A percentile compares a stretch with the other conserved stretches of the same genome.
phyloP scores from a whole-genome alignment of 768 basidiomycete genomes.

The Psilocybe cubensis region DNA sequence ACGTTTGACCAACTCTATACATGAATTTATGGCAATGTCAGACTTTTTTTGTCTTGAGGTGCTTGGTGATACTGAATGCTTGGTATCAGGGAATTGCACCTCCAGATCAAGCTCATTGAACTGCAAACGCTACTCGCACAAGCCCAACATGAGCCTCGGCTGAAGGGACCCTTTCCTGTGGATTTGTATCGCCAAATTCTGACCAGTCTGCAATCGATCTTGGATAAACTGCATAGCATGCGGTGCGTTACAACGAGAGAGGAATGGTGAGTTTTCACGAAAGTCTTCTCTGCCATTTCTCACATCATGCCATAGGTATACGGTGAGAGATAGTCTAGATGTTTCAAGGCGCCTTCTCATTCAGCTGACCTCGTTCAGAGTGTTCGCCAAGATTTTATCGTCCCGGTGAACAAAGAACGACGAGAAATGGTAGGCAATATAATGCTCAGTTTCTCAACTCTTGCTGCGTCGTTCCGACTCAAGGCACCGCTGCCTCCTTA shows the following conservation, averaged over 20 bases:
- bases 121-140: constrained; percentile 85
- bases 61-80: neutral
- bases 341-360: neutral
- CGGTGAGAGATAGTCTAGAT: constrained; percentile 44
- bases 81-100: constrained; percentile 82
- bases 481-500: constrained; percentile 97
- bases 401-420: constrained; percentile 87
- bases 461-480: constrained; percentile 78
- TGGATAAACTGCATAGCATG: constrained; percentile 94
- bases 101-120: constrained; percentile 89
- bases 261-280: constrained; percentile 69
- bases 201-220: constrained; percentile 80
- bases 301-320: constrained; percentile 55
- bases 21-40: constrained; percentile 93
- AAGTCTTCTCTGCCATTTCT: constrained; percentile 2
- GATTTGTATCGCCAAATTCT: constrained; percentile 82
- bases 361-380: constrained; percentile 44
- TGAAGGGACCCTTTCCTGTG: constrained; percentile 95
- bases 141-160: constrained; percentile 89
- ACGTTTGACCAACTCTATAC: constrained; percentile 63
- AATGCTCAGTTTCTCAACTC: constrained; percentile 83
- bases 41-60: constrained; percentile 22
- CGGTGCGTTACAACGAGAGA: constrained; percentile 95
- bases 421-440: constrained; percentile 96
- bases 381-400: constrained; percentile 84